Conservation (phyloP, 805 yeast species). For the Yarrowia bubula region DNA sequence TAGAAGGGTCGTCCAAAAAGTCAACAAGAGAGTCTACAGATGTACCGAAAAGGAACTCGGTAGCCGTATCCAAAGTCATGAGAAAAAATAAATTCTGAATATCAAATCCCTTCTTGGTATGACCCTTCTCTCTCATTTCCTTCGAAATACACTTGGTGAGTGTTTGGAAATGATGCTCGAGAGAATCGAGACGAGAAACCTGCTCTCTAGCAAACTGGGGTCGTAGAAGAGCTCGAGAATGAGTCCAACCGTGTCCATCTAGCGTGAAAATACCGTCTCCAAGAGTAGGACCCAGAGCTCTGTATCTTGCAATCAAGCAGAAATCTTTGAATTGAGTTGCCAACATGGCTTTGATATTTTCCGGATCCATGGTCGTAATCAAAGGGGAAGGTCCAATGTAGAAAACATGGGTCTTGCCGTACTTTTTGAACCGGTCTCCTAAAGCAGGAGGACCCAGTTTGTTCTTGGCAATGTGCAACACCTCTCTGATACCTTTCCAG, state of each 20-base stretch:
- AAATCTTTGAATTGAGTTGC: slow-evolving; percentile 39
- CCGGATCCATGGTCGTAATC: slow-evolving; percentile 37
- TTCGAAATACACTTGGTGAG: slow-evolving; percentile 22
- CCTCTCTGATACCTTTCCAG: not conserved
- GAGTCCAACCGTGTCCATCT: slow-evolving; percentile 42
- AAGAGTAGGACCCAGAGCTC: slow-evolving; percentile 35
- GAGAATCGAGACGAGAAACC: slow-evolving; percentile 36
- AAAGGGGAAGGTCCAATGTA: not conserved
- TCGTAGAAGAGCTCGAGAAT: slow-evolving; percentile 40
- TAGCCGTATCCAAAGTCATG: slow-evolving; percentile 40
- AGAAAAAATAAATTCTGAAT: slow-evolving; percentile 36
- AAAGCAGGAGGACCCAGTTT: not conserved
- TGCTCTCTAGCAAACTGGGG: slow-evolving; percentile 41
- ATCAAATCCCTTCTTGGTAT: slow-evolving; percentile 31
- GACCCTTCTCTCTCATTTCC: not conserved
- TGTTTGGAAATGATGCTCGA: slow-evolving; percentile 36
- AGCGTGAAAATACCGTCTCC: slow-evolving; percentile 43
- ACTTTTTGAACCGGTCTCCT: not conserved
- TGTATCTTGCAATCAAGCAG: slow-evolving; percentile 35
- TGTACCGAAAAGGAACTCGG: slow-evolving; percentile 41
- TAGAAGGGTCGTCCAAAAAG: slow-evolving; percentile 28
- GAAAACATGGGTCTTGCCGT: not conserved
- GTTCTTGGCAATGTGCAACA: not conserved
- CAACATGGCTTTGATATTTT: slow-evolving; percentile 38
- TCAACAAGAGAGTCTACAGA: slow-evolving; percentile 33